Conservation (phyloP, 495 filamentous ascomycete genomes). For the Annulohypoxylon maeteangense region DNA sequence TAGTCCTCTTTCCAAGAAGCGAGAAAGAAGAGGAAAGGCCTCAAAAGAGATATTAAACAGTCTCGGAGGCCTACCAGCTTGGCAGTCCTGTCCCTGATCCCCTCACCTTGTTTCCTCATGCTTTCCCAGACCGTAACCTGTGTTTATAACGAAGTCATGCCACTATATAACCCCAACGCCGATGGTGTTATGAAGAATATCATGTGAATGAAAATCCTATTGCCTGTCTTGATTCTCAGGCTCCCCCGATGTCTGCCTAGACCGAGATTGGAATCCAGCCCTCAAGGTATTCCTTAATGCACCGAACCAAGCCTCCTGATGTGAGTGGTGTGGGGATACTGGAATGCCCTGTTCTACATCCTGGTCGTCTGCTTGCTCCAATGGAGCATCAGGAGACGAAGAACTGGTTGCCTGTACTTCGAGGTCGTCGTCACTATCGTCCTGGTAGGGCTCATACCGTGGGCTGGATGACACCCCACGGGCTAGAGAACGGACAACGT, state of each 20-base stretch:
- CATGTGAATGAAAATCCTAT: conserved; percentile 13
- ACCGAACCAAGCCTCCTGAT: conserved; percentile 41
- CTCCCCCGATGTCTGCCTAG: conserved; percentile 26
- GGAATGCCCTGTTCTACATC: conserved; percentile 48
- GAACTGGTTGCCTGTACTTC: conserved; percentile 31
- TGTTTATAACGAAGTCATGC: conserved; percentile 33
- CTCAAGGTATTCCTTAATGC: conserved; percentile 39
- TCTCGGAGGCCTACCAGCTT: conserved; percentile 7
- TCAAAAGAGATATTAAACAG: conserved; percentile 13
- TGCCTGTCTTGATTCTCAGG: conserved; percentile 24
- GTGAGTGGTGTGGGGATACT: conserved; percentile 20
- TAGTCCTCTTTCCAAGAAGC: background rate
- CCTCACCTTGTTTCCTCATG: conserved; percentile 23
- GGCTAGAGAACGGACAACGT: conserved; percentile 77
- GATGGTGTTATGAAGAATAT: conserved; percentile 27
- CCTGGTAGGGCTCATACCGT: conserved; percentile 60
- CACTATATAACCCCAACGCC: conserved; percentile 38
- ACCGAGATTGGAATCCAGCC: conserved; percentile 33
- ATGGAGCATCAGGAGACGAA: conserved; percentile 36
- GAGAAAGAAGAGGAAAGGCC: background rate
- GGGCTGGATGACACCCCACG: conserved; percentile 58
- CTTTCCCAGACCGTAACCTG: conserved; percentile 36
- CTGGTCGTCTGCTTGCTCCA: conserved; percentile 24
- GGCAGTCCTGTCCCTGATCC: conserved; percentile 15
- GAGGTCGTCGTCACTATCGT: conserved; percentile 58